These are phyloP conservation scores for Lachancea waltii DNA, from an alignment of 805 yeast genomes.

Conservation along the genomic window DNA sequence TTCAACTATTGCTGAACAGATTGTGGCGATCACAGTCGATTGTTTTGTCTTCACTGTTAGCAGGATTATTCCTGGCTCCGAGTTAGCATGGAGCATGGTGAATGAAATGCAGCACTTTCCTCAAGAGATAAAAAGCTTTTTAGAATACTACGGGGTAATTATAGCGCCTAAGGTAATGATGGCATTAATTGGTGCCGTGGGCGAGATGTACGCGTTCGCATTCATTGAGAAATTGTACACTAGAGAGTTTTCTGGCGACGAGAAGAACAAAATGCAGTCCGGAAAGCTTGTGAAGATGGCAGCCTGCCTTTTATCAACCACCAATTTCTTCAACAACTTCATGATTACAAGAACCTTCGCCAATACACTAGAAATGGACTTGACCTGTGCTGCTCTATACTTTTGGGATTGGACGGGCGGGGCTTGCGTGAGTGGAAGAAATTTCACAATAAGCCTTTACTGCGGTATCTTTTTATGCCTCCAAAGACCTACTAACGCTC, in stretches of 20 bases:
- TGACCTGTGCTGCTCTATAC: slow-evolving; percentile 60
- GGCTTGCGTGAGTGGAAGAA: slow-evolving; percentile 11
- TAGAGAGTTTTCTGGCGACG: slow-evolving; percentile 18
- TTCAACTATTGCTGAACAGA: not conserved
- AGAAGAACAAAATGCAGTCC: slow-evolving; percentile 6
- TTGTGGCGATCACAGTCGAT: slow-evolving; percentile 6
- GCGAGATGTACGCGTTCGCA: slow-evolving; percentile 55
- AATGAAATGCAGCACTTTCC: slow-evolving; percentile 8
- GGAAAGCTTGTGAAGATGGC: slow-evolving; percentile 16
- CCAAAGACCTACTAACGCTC: slow-evolving; percentile 76
- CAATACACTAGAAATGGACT: slow-evolving; percentile 69
- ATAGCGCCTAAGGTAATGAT: slow-evolving; percentile 61
- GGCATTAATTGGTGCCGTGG: slow-evolving; percentile 61
- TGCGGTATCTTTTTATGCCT: slow-evolving; percentile 60
- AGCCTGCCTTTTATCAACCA: slow-evolving; percentile 18
- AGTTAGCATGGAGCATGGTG: slow-evolving; percentile 9
- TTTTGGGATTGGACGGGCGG: slow-evolving; percentile 61
- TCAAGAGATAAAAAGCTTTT: slow-evolving; percentile 26
- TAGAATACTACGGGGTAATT: slow-evolving; percentile 38
- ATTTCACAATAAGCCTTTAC: slow-evolving; percentile 35
- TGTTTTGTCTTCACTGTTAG: slow-evolving; percentile 2
- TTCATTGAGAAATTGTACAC: slow-evolving; percentile 36
- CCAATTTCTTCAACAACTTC: slow-evolving; percentile 66
- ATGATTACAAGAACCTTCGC: slow-evolving; percentile 77
- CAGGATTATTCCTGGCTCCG: slow-evolving; percentile 3